phyloP scores from a whole-genome alignment of 768 basidiomycete genomes.

The Trametes elegans region DNA sequence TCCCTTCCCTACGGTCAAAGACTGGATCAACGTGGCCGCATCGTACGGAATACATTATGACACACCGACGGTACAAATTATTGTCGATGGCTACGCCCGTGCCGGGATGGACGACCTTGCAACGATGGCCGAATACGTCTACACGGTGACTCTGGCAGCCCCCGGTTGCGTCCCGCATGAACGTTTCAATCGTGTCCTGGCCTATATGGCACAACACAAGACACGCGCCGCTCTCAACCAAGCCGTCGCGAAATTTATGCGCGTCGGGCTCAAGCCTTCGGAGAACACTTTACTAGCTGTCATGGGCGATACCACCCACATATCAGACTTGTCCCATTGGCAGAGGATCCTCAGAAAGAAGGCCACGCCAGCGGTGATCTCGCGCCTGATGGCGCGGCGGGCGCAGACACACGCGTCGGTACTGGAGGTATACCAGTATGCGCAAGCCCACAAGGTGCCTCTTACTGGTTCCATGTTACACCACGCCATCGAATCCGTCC shows the following conservation, averaged over 20 bases:
- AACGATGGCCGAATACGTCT: slow-evolving; percentile 14
- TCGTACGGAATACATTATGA: slow-evolving; percentile 18
- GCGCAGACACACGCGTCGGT: slow-evolving; percentile 35
- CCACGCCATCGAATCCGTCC: slow-evolving; percentile 54
- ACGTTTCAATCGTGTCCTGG: not conserved
- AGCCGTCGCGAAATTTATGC: not conserved
- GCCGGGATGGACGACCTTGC: slow-evolving; percentile 12
- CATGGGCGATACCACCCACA: slow-evolving; percentile 39
- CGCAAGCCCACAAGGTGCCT: slow-evolving; percentile 40
- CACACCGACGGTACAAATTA: slow-evolving; percentile 5
- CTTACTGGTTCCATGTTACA: slow-evolving; percentile 51
- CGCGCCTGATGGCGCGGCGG: slow-evolving; percentile 45
- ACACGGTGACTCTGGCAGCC: not conserved
- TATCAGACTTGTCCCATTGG: slow-evolving; percentile 42
- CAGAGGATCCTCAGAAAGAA: slow-evolving; percentile 40
- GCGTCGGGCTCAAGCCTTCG: slow-evolving; percentile 32
- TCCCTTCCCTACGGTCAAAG: slow-evolving; percentile 6
- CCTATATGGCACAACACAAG: not conserved
- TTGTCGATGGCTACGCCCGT: slow-evolving; percentile 21
- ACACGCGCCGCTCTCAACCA: not conserved
- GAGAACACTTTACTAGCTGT: slow-evolving; percentile 39
- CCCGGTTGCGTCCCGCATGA: not conserved
- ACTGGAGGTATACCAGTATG: slow-evolving; percentile 47
- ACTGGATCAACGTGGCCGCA: not conserved
- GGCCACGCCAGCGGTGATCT: slow-evolving; percentile 49